Evolutionary conservation across 768 basidiomycete species (phyloP).

Genomic region (Leccinum ochraceum): DNA sequence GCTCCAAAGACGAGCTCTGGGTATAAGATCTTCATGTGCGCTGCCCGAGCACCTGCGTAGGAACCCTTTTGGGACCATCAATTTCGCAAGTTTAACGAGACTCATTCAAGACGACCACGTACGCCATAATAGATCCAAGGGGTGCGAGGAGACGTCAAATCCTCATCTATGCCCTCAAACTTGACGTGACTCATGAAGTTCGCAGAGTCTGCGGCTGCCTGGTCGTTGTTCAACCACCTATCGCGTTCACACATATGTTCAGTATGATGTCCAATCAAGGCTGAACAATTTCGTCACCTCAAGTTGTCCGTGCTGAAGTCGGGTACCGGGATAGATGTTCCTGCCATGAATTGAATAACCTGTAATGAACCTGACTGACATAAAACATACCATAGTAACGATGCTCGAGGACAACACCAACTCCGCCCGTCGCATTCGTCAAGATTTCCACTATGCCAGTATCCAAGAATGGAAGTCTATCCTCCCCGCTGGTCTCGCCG

Average conservation of each 20-base stretch:
- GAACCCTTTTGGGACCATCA: slow-evolving; percentile 54
- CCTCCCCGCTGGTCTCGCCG: slow-evolving; percentile 87
- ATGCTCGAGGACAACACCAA: slow-evolving; percentile 91
- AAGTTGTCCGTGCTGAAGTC: slow-evolving; percentile 84
- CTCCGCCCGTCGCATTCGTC: slow-evolving; percentile 79
- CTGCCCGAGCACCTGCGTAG: slow-evolving; percentile 91
- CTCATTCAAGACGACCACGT: slow-evolving; percentile 23
- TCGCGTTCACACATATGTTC: slow-evolving; percentile 9
- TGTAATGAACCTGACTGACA: not conserved
- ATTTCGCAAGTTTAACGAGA: not conserved
- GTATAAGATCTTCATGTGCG: slow-evolving; percentile 86
- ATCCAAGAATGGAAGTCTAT: slow-evolving; percentile 54
- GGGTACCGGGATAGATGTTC: slow-evolving; percentile 70
- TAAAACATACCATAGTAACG: slow-evolving; percentile 71
- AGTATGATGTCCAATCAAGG: not conserved
- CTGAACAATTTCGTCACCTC: slow-evolving; percentile 42
- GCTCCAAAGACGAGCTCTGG: slow-evolving; percentile 88
- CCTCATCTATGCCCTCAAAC: slow-evolving; percentile 68
- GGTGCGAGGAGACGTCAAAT: slow-evolving; percentile 68
- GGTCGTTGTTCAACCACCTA: slow-evolving; percentile 88
- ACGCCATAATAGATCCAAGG: slow-evolving; percentile 97
- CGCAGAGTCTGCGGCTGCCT: slow-evolving; percentile 88
- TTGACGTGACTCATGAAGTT: slow-evolving; percentile 85
- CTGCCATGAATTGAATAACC: slow-evolving; percentile 35
- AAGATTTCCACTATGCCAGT: slow-evolving; percentile 88